These are phyloP conservation scores for Fragosphaeria purpurea DNA, from an alignment of 2,329 filamentous ascomycete genomes.

Conservation along the genomic window DNA sequence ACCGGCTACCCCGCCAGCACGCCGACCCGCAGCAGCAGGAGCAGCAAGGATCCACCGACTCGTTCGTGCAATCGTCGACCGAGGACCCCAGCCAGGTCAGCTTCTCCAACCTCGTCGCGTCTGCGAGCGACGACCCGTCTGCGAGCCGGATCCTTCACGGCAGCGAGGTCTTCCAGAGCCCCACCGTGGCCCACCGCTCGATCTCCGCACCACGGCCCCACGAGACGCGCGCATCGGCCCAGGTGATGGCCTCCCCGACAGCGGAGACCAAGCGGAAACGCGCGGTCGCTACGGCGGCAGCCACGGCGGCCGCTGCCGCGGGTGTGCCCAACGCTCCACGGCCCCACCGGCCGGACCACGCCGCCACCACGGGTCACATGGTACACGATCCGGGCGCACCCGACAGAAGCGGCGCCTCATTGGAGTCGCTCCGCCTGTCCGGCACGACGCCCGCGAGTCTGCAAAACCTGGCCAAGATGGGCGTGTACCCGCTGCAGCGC, in stretches of 20 bases:
- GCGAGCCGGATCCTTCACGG: slow-evolving; percentile 83
- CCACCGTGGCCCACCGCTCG: slow-evolving; percentile 49
- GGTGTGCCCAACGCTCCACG: no score
- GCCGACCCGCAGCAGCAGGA: slow-evolving; percentile 10
- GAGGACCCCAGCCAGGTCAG: slow-evolving; percentile 54
- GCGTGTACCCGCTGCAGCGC: slow-evolving; percentile 70
- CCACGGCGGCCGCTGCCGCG: neutral
- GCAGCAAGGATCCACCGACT: slow-evolving; percentile 53
- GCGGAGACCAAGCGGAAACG: no score
- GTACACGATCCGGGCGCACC: slow-evolving; percentile 13
- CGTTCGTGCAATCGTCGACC: slow-evolving; percentile 56
- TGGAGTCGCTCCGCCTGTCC: neutral
- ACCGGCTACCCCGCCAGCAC: neutral
- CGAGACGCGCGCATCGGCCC: neutral
- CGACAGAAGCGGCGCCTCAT: no score
- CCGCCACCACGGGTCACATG: slow-evolving; percentile 30
- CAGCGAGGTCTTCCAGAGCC: slow-evolving; percentile 80
- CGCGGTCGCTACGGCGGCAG: no score
- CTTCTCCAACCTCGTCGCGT: slow-evolving; percentile 58
- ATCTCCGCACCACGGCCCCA: slow-evolving; percentile 25
- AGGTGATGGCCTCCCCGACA: neutral
- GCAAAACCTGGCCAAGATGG: slow-evolving; percentile 47
- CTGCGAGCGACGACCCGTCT: slow-evolving; percentile 67
- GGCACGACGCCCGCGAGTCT: slow-evolving; percentile 31
- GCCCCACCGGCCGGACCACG: slow-evolving; percentile 17